These are phyloP conservation scores for Ascosphaera acerosa DNA, from an alignment of 2,329 filamentous ascomycete genomes.

Conservation along the genomic window DNA sequence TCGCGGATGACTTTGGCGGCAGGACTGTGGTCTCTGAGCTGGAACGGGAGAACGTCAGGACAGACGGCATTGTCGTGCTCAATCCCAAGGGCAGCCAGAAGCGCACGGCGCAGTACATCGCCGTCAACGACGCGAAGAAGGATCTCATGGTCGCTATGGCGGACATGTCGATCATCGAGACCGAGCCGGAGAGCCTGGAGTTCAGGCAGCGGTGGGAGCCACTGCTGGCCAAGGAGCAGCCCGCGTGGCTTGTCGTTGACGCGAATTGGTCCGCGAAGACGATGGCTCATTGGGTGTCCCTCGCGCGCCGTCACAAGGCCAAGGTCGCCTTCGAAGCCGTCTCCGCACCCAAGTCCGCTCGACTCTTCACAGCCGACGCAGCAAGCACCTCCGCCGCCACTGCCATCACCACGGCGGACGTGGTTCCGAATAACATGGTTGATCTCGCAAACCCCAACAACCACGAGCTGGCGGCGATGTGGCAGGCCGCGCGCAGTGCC, in stretches of 20 bases:
- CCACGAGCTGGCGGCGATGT: constrained; percentile 59
- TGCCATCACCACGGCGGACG: constrained; percentile 11
- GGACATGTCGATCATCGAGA: constrained; percentile 64
- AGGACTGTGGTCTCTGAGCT: constrained; percentile 44
- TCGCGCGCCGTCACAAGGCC: constrained; percentile 29
- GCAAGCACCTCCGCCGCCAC: constrained; percentile 6
- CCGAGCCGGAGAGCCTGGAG: constrained; percentile 15
- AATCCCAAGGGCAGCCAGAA: constrained; percentile 24
- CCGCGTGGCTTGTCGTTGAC: constrained; percentile 63
- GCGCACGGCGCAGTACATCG: constrained; percentile 74
- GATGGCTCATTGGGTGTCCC: constrained; percentile 41
- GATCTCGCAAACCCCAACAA: constrained; percentile 62
- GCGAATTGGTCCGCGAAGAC: constrained; percentile 54
- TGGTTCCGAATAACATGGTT: constrained; percentile 35
- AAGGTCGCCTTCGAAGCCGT: constrained; percentile 71
- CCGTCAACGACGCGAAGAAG: constrained; percentile 62
- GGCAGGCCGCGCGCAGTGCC: constrained; percentile 38
- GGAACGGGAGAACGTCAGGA: constrained; percentile 31
- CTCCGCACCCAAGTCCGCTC: constrained; percentile 49
- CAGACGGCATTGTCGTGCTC: constrained; percentile 34
- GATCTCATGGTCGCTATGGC: constrained; percentile 83
- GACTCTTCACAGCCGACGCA: constrained; percentile 29
- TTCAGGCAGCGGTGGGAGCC: constrained; percentile 34
- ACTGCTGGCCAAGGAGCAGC: constrained; percentile 29
- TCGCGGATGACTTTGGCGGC: constrained; percentile 59